Conservation (phyloP, 2,329 filamentous ascomycete genomes). For the Penicillium aurantiogriseum region DNA sequence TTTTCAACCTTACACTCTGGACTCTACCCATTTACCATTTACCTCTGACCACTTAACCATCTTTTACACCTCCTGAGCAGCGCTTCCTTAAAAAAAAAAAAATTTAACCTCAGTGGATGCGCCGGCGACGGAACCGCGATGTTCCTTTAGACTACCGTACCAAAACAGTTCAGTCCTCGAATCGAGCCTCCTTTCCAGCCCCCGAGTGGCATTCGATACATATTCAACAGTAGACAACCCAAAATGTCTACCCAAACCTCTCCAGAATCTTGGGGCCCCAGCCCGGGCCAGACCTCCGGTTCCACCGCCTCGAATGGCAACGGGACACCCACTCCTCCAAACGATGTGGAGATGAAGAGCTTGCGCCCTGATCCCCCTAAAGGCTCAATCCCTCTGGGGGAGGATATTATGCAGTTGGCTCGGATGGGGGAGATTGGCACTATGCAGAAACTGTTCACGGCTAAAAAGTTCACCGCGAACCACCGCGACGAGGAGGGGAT, state of each 20-base stretch:
- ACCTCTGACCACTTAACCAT: not conserved
- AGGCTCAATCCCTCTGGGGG: conserved; percentile 50
- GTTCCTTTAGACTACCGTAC: conserved; percentile 12
- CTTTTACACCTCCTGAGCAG: not conserved
- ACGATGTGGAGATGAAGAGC: conserved; percentile 42
- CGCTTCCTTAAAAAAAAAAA: not conserved
- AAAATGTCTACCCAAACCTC: conserved; percentile 31
- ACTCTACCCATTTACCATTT: not conserved
- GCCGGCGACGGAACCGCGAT: conserved; percentile 11
- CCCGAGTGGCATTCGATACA: conserved; percentile 1
- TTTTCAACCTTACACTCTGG: not conserved
- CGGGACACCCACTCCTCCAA: conserved; percentile 29
- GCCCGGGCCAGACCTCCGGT: conserved; percentile 24
- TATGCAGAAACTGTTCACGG: conserved; percentile 88
- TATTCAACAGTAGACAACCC: not conserved
- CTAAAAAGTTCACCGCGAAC: conserved; percentile 74
- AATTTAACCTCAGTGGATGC: not conserved
- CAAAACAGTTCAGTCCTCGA: conserved; percentile 3
- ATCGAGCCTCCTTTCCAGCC: conserved; percentile 11
- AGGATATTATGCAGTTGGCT: conserved; percentile 95
- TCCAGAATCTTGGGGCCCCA: conserved; percentile 25
- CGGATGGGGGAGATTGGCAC: conserved; percentile 79
- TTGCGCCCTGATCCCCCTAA: conserved; percentile 36
- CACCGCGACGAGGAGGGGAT: conserved; percentile 90
- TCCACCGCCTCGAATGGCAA: conserved; percentile 32